Conservation (phyloP, 495 filamentous ascomycete genomes). For the Penicillium pulvis region DNA sequence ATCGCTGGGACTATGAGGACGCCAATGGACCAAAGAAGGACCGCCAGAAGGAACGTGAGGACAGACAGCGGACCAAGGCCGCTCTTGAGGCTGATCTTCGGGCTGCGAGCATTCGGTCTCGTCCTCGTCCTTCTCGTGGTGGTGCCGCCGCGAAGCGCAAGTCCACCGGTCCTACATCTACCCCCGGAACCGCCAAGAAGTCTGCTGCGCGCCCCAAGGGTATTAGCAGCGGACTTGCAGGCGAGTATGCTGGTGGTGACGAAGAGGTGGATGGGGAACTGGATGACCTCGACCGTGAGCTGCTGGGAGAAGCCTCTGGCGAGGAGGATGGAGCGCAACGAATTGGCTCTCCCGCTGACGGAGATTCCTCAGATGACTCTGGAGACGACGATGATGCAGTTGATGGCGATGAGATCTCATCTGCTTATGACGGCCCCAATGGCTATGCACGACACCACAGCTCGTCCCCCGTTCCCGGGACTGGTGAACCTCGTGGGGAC, state of each 20-base stretch:
- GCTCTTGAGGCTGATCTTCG: slow-evolving; percentile 29
- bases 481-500: slow-evolving; percentile 26
- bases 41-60: slow-evolving; percentile 46
- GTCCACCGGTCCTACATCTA: slow-evolving; percentile 30
- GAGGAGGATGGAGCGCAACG: slow-evolving; percentile 40
- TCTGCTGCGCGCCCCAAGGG: slow-evolving; percentile 35
- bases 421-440: slow-evolving; percentile 43
- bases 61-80: slow-evolving; percentile 39
- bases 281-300: slow-evolving; percentile 55
- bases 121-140: slow-evolving; percentile 21
- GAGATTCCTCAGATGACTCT: slow-evolving; percentile 34
- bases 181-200: slow-evolving; percentile 29
- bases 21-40: slow-evolving; percentile 50
- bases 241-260: slow-evolving; percentile 27
- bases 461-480: slow-evolving; percentile 33
- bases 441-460: slow-evolving; percentile 43
- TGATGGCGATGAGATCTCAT: slow-evolving; percentile 47
- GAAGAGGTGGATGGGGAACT: slow-evolving; percentile 46
- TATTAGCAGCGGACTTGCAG: slow-evolving; percentile 31
- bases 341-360: slow-evolving; percentile 25
- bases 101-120: slow-evolving; percentile 24
- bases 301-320: slow-evolving; percentile 50
- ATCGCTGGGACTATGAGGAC: slow-evolving; percentile 67
- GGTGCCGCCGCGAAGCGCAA: slow-evolving; percentile 40
- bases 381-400: slow-evolving; percentile 35